Evolutionary conservation across 106 monocot species (phyloP).

Genomic region (Allium sativum): DNA sequence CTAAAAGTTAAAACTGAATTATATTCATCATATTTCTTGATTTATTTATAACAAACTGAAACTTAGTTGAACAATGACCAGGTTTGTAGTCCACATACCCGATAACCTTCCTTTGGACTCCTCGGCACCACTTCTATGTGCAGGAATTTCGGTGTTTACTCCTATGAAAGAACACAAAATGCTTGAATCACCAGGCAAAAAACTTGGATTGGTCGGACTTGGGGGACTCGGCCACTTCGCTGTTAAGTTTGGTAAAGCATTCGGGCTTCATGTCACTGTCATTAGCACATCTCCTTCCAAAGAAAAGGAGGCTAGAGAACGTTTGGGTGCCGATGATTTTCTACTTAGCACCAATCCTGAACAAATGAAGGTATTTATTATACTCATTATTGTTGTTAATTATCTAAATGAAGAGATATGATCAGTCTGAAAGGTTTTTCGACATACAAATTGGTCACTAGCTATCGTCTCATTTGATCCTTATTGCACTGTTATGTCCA

Average conservation of each 20-base stretch:
- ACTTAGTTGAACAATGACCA: background rate
- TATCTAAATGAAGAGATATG: no score
- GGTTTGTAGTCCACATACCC: slow-evolving; percentile 38
- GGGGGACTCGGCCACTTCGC: slow-evolving; percentile 62
- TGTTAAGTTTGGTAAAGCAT: slow-evolving; percentile 57
- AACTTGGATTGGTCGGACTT: slow-evolving; percentile 56
- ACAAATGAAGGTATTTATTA: slow-evolving; percentile 47
- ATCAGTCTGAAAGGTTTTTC: no score
- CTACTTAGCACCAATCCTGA: slow-evolving; percentile 36
- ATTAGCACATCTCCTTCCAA: slow-evolving; percentile 58
- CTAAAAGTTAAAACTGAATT: no score
- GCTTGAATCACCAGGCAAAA: slow-evolving; percentile 32
- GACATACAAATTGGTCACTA: no score
- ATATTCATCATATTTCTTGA: background rate
- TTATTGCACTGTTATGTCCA: background rate
- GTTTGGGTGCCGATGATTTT: slow-evolving; percentile 39
- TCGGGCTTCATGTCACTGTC: slow-evolving; percentile 50
- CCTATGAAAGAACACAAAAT: slow-evolving; percentile 57
- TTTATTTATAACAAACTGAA: background rate
- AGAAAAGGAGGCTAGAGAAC: slow-evolving; percentile 40
- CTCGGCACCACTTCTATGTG: slow-evolving; percentile 49
- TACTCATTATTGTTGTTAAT: no score
- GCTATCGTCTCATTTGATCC: no score
- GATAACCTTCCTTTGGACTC: slow-evolving; percentile 42
- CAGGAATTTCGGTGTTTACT: slow-evolving; percentile 60